phyloP scores from a whole-genome alignment of 352 stramenopile genomes.

The Hyaloperonospora arabidopsidis region DNA sequence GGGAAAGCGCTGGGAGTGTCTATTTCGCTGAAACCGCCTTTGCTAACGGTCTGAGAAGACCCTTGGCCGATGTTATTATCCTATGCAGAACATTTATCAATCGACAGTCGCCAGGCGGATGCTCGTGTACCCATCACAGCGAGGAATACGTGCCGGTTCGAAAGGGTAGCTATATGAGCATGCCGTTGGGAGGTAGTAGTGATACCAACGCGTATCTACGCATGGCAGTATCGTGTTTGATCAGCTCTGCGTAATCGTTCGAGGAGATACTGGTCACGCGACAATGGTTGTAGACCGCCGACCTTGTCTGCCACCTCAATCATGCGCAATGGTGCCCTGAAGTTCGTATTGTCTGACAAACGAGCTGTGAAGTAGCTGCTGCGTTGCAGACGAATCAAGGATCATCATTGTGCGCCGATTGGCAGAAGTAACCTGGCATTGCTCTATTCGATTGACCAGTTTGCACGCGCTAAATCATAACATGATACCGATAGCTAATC shows the following conservation, averaged over 20 bases:
- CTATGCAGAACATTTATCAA: not conserved
- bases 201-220: conserved; percentile 52
- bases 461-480: too few relatives aligned
- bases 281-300: conserved; percentile 40
- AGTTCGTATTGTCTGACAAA: conserved; percentile 50
- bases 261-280: conserved; percentile 55
- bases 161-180: conserved; percentile 27
- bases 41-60: conserved; percentile 30
- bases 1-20: too few relatives aligned
- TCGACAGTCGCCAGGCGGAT: not conserved
- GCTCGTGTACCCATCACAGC: conserved; percentile 32
- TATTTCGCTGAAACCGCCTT: conserved; percentile 3
- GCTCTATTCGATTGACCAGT: too few relatives aligned
- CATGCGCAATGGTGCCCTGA: conserved; percentile 42
- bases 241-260: conserved; percentile 63
- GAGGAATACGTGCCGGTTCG: conserved; percentile 37
- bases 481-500: too few relatives aligned
- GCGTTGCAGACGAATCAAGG: too few relatives aligned
- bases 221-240: too few relatives aligned
- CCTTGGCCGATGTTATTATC: conserved; percentile 11
- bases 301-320: conserved; percentile 37
- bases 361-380: too few relatives aligned
- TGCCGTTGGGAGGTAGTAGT: conserved; percentile 43
- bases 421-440: too few relatives aligned
- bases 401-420: too few relatives aligned